Evolutionary conservation across 805 yeast species (phyloP), one percentile per base, ranked within the genome.

Genomic region (Spathaspora girioi): DNA sequence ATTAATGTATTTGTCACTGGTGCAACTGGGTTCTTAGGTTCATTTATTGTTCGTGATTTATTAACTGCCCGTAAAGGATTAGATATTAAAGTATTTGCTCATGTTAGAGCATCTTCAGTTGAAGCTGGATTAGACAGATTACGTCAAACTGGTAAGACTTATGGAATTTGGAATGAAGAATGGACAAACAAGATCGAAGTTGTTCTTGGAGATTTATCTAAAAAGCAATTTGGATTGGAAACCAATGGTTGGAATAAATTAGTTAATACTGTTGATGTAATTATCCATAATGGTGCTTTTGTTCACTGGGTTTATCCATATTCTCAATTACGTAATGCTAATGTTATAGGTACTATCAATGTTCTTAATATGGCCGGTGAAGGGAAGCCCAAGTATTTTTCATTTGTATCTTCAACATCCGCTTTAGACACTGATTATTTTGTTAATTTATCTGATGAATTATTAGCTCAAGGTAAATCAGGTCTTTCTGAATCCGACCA

Each of bases 281-380:
- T 94, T 48, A 81, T 94, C 55, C 99, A 94, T 69, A 94, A 94
- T 60, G 99, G 98, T 75, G 99, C 99, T 15, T 77, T 92, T 55
- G 99, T 94, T 38, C 99, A 94, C 68, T 94, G 99, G 99, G 97
- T 92, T 1, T 94, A 88, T 67, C 98, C 99, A 26, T 94, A 94
- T 70, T 73, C 86, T 46, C 89, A 88, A 57, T 76, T 94, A 62
- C 82, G 98, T 60, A 97, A 89, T 58, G 94, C 98, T 32, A 94
- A 94, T 64, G 99, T 96, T 31, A 72, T 92, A 52, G 84, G 96
- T 43, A 87, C 98, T 0, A 70, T 93, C 53, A 88, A 92, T 61
- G 89, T 91, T 9, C 74, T 94, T 80, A 83, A 83, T 63, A 69
- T 92, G 60, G 85, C 94, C 60, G 80, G 83, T 7, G 71, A 76